Evolutionary conservation across 75 land plant genomes (phyloP), one percentile per base, ranked within the genome.

Genomic region (Pinus tabuliformis): DNA sequence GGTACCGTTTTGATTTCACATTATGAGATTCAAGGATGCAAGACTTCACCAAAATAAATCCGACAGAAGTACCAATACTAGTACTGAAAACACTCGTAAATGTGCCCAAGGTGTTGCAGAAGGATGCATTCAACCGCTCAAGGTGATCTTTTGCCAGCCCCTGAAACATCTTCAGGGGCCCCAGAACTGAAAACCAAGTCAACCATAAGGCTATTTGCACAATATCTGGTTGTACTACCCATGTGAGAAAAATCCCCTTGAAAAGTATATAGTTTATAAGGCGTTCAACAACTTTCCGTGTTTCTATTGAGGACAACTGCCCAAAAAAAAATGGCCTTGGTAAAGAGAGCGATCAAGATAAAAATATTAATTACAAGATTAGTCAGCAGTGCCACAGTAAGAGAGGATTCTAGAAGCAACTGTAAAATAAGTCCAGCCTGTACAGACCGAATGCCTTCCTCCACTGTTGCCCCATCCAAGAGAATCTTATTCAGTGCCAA

Each of bases 81-180:
- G 76, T 2, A 78, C 92, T 36, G 86, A 85, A 86, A 81, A 96
- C 3, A 96, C 95, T 73, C 99, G 91, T 17, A 89, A 80, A 77
- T 94, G 96, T 79, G 89, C 75, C 80, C 80, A 78, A 57, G 93
- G 87, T 62, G 99, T 96, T 30, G 89, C 91, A 77, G 97, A 86
- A 45, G 99, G 99, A 96, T 80, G 97, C 88, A 89, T 96, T 94
- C 76, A 96, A 76, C 12, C 95, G 91, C 52, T 91, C 99, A 77
- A 96, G 90, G 54, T 95, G 85, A 64, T 96, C 99, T 76, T 88
- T 91, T 36, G 91, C 99, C 84, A 96, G 73, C 59, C 95, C 92
- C 80, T 91, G 93, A 77, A 96, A 96, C 84, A 91, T 92, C 99
- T 96, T 96, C 62, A 96, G 62, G 57, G 82, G 91, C 62, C 93